These are phyloP conservation scores for Colletotrichum orbiculare DNA, from an alignment of 2,329 filamentous ascomycete species.

Conservation along the genomic window DNA sequence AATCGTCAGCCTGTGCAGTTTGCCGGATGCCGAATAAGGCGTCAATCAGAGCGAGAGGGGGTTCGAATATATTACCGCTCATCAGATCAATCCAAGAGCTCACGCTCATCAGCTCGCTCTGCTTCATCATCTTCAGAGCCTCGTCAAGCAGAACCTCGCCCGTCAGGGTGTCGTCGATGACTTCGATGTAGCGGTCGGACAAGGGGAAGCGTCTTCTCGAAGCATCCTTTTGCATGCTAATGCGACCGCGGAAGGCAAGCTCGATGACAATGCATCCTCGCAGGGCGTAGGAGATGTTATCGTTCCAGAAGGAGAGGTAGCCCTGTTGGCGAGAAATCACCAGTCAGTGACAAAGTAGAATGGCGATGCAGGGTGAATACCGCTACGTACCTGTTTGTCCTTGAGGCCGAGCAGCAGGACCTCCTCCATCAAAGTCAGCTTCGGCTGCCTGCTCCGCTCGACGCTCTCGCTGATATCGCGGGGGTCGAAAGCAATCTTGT, in stretches of 20 bases:
- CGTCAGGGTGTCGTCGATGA: constrained; percentile 95
- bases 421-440: constrained; percentile 99
- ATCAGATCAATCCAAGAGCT: constrained; percentile 99
- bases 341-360: constrained; percentile 17
- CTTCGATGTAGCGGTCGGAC: constrained; percentile 93
- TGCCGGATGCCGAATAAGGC: constrained; percentile 15
- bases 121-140: constrained; percentile 99
- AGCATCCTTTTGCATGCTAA: constrained; percentile 98
- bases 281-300: constrained; percentile 98
- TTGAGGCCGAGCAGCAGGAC: constrained; percentile 94
- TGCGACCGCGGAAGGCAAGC: constrained; percentile 92
- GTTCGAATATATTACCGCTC: constrained; percentile 75
- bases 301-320: constrained; percentile 99
- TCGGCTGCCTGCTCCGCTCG: constrained; percentile 96
- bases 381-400: constrained; percentile 89
- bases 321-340: constrained; percentile 66
- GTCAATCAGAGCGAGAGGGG: constrained; percentile 41
- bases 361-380: constrained; percentile 3
- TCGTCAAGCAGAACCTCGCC: constrained; percentile 98
- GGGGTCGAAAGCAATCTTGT: constrained; percentile 98
- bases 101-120: constrained; percentile 99
- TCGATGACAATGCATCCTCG: constrained; percentile 99
- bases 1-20: constrained; percentile 23
- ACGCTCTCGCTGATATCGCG: constrained; percentile 97
- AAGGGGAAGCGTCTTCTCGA: constrained; percentile 91